phyloP scores from a whole-genome alignment of 2,329 filamentous ascomycete genomes.

The Scorias spongiosa region DNA sequence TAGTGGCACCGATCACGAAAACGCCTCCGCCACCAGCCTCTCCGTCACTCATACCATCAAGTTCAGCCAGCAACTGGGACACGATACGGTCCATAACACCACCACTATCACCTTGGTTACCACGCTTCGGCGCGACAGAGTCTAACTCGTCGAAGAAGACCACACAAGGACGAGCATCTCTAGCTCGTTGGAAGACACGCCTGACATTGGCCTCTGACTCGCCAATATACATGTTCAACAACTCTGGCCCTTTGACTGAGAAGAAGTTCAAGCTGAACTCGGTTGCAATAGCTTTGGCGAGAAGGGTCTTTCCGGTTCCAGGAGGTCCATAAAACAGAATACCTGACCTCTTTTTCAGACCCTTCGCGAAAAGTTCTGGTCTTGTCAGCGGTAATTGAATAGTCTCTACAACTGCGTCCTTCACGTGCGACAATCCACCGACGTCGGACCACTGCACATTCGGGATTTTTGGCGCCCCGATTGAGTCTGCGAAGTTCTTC shows the following conservation, averaged over 20 bases:
- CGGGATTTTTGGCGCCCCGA: slow-evolving; percentile 93
- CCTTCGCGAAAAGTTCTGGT: slow-evolving; percentile 87
- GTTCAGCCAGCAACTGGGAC: slow-evolving; percentile 80
- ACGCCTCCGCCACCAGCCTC: slow-evolving; percentile 70
- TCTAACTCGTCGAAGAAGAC: slow-evolving; percentile 92
- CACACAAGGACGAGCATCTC: slow-evolving; percentile 73
- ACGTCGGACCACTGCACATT: slow-evolving; percentile 96
- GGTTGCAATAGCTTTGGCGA: slow-evolving; percentile 84
- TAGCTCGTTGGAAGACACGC: slow-evolving; percentile 71
- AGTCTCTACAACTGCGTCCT: slow-evolving; percentile 92
- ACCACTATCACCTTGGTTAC: slow-evolving; percentile 91
- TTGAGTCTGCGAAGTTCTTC: slow-evolving; percentile 95
- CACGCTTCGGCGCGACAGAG: slow-evolving; percentile 86
- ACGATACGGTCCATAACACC: slow-evolving; percentile 98
- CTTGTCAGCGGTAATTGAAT: slow-evolving; percentile 85
- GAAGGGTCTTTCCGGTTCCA: slow-evolving; percentile 80
- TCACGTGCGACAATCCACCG: slow-evolving; percentile 81
- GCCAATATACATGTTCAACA: slow-evolving; percentile 93
- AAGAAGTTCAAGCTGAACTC: slow-evolving; percentile 94
- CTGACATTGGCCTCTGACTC: slow-evolving; percentile 87
- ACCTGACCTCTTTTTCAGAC: slow-evolving; percentile 93
- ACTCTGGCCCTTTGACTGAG: slow-evolving; percentile 78
- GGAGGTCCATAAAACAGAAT: slow-evolving; percentile 87
- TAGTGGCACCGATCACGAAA: slow-evolving; percentile 93
- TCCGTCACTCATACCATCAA: slow-evolving; percentile 94